Base-by-base conservation (phyloP, 2,329 filamentous ascomycete genomes). In the Emergomyces africanus region DNA sequence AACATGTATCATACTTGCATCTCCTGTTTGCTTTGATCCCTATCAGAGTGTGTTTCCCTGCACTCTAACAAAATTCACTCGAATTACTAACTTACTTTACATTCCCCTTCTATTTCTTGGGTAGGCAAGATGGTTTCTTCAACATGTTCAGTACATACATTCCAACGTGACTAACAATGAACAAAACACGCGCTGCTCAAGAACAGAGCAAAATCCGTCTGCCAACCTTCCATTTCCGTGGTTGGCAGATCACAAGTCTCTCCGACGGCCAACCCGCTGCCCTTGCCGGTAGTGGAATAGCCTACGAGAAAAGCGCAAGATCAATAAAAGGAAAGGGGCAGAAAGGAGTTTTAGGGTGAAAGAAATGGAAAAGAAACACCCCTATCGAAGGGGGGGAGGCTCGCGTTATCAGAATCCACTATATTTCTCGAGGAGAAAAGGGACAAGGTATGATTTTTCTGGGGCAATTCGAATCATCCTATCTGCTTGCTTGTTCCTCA, bases 181-280 rank as follows among this genome's bases (percentile, higher is more conserved):
- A 20, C 48, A 66, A 62, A 62, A 64, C 64, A 70, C 67, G 77
- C 78, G 78, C 78, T 75, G 74, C 73, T 68, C 65, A 63, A 65
- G 79, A 78, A 80, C 79, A 79, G 78, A 78, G 73, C 66, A 69
- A 48, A 61, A 61, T 69, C 75, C 75, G 72, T 80, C 77, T 78
- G 67, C 77, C 63, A 62, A 77, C 70, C 70, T 71, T 66, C 64
- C 60, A 66, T 64, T 23, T 23, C 74, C 70, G 75, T 79, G 73
- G 71, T 76, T 77, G 75, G 68, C 61, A 75, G 78, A 77, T 79
- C 77, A 77, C 76, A 74, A 79, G 76, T 76, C 72, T 69, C 64
- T 64, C 60, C 64, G 61, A 64, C 59, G 51, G 49, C 53, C 51
- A 57, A 57, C 61, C 49, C n/a, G 3, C 33, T 20, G 10, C 12